Evolutionary conservation across 2,329 filamentous ascomycete genomes (phyloP).

Genomic region (Talaromyces islandicus): DNA sequence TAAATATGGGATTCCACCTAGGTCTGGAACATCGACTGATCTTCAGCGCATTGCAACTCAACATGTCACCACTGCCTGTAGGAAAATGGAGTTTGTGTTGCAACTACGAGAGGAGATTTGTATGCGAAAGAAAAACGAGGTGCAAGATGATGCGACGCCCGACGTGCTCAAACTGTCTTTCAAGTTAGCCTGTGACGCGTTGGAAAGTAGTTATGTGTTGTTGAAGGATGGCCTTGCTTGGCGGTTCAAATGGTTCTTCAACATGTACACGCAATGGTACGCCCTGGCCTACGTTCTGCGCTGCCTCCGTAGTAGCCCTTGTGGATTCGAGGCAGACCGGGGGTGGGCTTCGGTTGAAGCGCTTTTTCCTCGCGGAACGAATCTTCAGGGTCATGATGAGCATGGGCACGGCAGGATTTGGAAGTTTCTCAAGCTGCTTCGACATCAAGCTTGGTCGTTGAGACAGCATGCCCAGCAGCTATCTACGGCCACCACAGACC

Average conservation of each 20-base stretch:
- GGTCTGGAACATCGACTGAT: neutral
- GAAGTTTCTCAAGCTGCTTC: conserved; percentile 11
- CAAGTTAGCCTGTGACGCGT: conserved; percentile 13
- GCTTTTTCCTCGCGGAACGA: conserved; percentile 11
- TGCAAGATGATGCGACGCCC: neutral
- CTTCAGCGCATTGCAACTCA: conserved; percentile 12
- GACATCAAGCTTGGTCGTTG: conserved; percentile 9
- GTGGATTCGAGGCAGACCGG: conserved; percentile 11
- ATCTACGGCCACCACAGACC: neutral
- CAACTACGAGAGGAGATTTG: conserved; percentile 13
- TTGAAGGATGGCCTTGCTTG: conserved; percentile 9
- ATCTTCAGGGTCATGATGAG: conserved; percentile 6
- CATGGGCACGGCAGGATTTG: conserved; percentile 11
- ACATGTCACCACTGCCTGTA: conserved; percentile 11
- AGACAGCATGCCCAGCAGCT: conserved; percentile 5
- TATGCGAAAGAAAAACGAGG: conserved; percentile 8
- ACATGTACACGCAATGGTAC: conserved; percentile 16
- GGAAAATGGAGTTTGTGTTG: conserved; percentile 14
- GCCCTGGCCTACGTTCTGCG: conserved; percentile 17
- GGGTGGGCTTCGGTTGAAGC: conserved; percentile 13
- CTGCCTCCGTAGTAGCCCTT: conserved; percentile 12
- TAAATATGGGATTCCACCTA: conserved; percentile 9
- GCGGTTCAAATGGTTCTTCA: conserved; percentile 16
- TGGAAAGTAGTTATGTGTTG: conserved; percentile 11
- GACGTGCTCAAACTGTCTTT: conserved; percentile 13